Percentiles rank a stretch among this genome's conserved stretches.
Conservation (phyloP, 1,139 yeast genomes). For the Scheffersomyces segobiensis region DNA sequence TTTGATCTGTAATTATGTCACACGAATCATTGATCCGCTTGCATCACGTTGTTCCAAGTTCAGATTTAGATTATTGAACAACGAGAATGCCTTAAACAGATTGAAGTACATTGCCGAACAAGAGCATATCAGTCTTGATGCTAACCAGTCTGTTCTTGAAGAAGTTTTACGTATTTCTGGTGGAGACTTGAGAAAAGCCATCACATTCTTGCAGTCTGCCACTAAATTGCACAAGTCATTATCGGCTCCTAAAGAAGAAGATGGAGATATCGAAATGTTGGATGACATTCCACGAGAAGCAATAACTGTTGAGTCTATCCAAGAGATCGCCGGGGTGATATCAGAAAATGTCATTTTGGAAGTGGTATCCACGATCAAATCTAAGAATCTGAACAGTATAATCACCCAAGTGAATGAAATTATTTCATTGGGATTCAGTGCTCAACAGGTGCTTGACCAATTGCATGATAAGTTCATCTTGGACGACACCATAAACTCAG, state of each 20-base stretch:
- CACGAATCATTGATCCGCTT: slow-evolving; percentile 92
- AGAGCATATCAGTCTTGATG: slow-evolving; percentile 50
- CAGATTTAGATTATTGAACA: slow-evolving; percentile 78
- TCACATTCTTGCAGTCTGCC: slow-evolving; percentile 87
- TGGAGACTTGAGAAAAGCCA: slow-evolving; percentile 93
- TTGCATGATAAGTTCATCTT: slow-evolving; percentile 72
- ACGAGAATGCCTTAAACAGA: slow-evolving; percentile 67
- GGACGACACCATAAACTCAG: slow-evolving; percentile 53
- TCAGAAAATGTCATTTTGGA: slow-evolving; percentile 53
- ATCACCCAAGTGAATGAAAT: slow-evolving; percentile 53
- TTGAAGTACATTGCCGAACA: slow-evolving; percentile 58
- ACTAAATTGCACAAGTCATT: slow-evolving; percentile 54
- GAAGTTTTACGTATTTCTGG: slow-evolving; percentile 67
- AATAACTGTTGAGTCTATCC: slow-evolving; percentile 48
- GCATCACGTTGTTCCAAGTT: slow-evolving; percentile 97
- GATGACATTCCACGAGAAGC: slow-evolving; percentile 13
- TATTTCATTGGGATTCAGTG: slow-evolving; percentile 83
- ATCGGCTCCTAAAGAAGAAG: slow-evolving; percentile 12
- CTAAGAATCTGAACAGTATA: slow-evolving; percentile 39
- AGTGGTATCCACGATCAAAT: slow-evolving; percentile 40
- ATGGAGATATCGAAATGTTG: slow-evolving; percentile 28
- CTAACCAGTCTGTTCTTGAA: slow-evolving; percentile 48
- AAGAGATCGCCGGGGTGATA: slow-evolving; percentile 86
- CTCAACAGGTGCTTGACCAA: slow-evolving; percentile 74
- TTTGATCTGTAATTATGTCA: slow-evolving; percentile 90